These are phyloP conservation scores for Arthrobotrys musiformis DNA, from an alignment of 2,329 filamentous ascomycete genomes.

Conservation along the genomic window DNA sequence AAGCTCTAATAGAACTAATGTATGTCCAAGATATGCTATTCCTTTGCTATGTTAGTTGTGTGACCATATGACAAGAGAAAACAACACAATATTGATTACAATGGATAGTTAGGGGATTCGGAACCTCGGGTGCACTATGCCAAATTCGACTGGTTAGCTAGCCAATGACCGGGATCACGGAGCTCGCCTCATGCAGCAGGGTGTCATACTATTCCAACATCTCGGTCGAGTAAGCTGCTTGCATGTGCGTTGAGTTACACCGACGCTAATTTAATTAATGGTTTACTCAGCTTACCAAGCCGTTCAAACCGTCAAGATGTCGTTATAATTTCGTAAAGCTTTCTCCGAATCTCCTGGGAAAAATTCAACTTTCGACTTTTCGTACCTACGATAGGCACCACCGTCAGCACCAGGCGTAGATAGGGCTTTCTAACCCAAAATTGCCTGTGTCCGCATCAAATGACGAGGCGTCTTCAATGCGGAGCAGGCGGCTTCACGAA, in stretches of 20 bases:
- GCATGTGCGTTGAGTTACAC: constrained; percentile 28
- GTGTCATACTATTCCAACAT: constrained; percentile 2
- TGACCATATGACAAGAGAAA: too few species aligned
- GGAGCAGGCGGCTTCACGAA: background rate
- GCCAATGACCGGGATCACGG: constrained; percentile 14
- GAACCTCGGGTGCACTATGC: background rate
- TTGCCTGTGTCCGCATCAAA: background rate
- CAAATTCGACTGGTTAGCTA: constrained; percentile 7
- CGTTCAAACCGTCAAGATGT: background rate
- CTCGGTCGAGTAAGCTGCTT: constrained; percentile 16
- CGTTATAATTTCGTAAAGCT: background rate
- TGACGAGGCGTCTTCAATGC: background rate
- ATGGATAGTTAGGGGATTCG: background rate
- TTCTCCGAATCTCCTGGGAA: constrained; percentile 40
- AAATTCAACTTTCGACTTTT: constrained; percentile 3
- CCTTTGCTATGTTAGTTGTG: too few species aligned
- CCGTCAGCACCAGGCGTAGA: background rate
- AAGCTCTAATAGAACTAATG: too few species aligned
- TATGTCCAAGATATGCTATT: too few species aligned
- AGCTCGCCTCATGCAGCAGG: constrained; percentile 26
- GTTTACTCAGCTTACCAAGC: constrained; percentile 25
- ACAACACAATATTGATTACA: too few species aligned
- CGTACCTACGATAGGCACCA: background rate
- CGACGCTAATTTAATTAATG: background rate
- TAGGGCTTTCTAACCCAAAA: background rate